Percentiles rank a stretch among this genome's conserved stretches.
Conservation (phyloP, 108 stramenopile species). For the Aurantiochytrium sp. region DNA sequence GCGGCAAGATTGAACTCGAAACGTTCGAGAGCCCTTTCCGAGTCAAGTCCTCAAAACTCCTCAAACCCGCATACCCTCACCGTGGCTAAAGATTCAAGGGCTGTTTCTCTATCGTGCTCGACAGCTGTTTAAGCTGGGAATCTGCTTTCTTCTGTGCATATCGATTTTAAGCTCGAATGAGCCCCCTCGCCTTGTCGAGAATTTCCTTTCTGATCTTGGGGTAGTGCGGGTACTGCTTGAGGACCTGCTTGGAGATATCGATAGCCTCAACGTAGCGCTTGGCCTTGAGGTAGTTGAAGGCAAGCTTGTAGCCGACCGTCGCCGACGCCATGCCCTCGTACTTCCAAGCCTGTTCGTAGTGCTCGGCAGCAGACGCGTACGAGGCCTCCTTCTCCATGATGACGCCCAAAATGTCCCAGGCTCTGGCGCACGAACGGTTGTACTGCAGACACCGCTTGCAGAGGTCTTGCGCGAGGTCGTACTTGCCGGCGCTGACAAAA, state of each 20-base stretch:
- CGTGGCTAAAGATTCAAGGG: neutral
- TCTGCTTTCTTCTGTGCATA: no score
- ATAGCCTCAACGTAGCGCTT: constrained; percentile 55
- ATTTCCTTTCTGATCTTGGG: constrained; percentile 60
- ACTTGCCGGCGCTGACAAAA: constrained; percentile 60
- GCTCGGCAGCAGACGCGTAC: constrained; percentile 62
- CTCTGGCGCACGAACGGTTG: constrained; percentile 56
- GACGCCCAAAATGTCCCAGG: constrained; percentile 65
- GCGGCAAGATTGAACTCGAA: neutral
- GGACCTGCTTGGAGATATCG: constrained; percentile 62
- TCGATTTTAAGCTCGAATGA: constrained; percentile 48
- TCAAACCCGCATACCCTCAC: constrained; percentile 1
- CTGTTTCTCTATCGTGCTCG: neutral
- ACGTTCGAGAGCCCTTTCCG: neutral
- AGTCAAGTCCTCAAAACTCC: neutral
- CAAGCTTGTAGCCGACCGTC: constrained; percentile 61
- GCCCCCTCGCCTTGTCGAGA: constrained; percentile 45
- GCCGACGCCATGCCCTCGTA: constrained; percentile 59
- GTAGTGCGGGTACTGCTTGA: constrained; percentile 62
- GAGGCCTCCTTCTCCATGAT: constrained; percentile 63
- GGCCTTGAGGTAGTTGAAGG: constrained; percentile 67
- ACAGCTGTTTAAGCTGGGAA: no score
- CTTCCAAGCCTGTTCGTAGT: constrained; percentile 62
- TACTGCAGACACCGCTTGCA: constrained; percentile 55
- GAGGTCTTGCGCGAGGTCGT: constrained; percentile 58